Evolutionary conservation across 2,329 filamentous ascomycete genomes (phyloP), one percentile per base, ranked within the genome.

Genomic region (Pseudocercospora fijiensis): DNA sequence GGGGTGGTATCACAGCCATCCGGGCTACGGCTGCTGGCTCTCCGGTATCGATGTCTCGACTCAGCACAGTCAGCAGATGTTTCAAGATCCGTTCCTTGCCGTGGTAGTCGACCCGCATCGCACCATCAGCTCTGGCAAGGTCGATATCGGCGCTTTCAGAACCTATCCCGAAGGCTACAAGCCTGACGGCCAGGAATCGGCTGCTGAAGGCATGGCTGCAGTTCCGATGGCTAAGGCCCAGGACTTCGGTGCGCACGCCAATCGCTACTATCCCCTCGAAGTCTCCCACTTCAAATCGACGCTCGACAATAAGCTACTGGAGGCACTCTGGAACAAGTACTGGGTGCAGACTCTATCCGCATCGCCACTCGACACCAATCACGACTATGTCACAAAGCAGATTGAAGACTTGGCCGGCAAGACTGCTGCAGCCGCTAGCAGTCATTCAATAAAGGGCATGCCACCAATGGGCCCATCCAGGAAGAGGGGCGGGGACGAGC

Each of bases 1-100:
- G 16, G 95, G 95, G 18, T 99, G 95, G 95, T 99, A 99, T 78
- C 95, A 99, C 79, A 94, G 89, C 70, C 95, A 99, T 76, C 95
- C 95, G 0, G 95, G 95, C 26, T 99, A 99, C 77, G 95, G 95
- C 51, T 99, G 95, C 83, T 99, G 95, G 95, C 85, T 99, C 26
- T 93, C 89, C 41, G 95, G 95, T 63, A 98, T 99, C 78, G 95
- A 99, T 76, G 95, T 99, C 58, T 84, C 84, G 60, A 99, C 95
- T 2, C 90, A 99, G 77, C 84, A 85, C 69, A 88, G 89, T 73
- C 92, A 97, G 79, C 95, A 99, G 79, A 81, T 84, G 68, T 94
- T 88, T 78, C 87, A 88, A 62, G 95, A 97, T 72, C 95, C 95
- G 1, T 98, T 97, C 78, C 86, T 96, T 58, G 95, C 95, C 37